phyloP scores from a whole-genome alignment of 768 basidiomycete species.

The Nidula microcarpa region DNA sequence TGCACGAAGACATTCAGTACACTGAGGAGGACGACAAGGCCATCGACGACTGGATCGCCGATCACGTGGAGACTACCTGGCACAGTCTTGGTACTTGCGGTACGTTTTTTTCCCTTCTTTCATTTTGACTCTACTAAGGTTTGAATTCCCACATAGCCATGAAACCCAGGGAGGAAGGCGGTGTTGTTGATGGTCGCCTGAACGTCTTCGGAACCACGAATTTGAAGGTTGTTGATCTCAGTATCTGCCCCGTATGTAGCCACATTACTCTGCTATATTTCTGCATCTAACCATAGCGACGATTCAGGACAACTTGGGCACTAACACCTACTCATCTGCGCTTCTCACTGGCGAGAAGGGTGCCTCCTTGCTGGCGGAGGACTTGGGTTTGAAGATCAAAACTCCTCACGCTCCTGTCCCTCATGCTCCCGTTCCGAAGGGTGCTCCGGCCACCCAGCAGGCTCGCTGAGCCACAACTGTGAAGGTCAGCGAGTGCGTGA shows the following conservation, averaged over 20 bases:
- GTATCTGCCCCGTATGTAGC: slow-evolving; percentile 61
- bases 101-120: slow-evolving; percentile 12
- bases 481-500: neutral
- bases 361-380: slow-evolving; percentile 56
- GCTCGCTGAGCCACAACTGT: slow-evolving; percentile 27
- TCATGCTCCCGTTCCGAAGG: slow-evolving; percentile 58
- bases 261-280: too few species aligned
- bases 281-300: neutral
- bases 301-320: slow-evolving; percentile 63
- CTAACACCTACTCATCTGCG: slow-evolving; percentile 72
- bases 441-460: slow-evolving; percentile 45
- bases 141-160: slow-evolving; percentile 36
- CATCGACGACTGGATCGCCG: slow-evolving; percentile 68
- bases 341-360: slow-evolving; percentile 70
- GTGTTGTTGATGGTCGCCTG: slow-evolving; percentile 61
- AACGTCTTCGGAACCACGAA: slow-evolving; percentile 64
- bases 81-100: slow-evolving; percentile 63
- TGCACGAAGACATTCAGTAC: slow-evolving; percentile 66
- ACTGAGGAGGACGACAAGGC: slow-evolving; percentile 65
- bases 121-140: neutral
- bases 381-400: slow-evolving; percentile 65
- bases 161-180: slow-evolving; percentile 65
- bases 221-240: slow-evolving; percentile 66
- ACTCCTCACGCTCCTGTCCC: slow-evolving; percentile 66
- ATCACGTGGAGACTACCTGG: slow-evolving; percentile 78